A percentile compares a stretch with the other conserved stretches of the same genome.
These are phyloP conservation scores for Cladosporium sp. DNA, from an alignment of 2,329 filamentous ascomycete species.

Conservation along the genomic window DNA sequence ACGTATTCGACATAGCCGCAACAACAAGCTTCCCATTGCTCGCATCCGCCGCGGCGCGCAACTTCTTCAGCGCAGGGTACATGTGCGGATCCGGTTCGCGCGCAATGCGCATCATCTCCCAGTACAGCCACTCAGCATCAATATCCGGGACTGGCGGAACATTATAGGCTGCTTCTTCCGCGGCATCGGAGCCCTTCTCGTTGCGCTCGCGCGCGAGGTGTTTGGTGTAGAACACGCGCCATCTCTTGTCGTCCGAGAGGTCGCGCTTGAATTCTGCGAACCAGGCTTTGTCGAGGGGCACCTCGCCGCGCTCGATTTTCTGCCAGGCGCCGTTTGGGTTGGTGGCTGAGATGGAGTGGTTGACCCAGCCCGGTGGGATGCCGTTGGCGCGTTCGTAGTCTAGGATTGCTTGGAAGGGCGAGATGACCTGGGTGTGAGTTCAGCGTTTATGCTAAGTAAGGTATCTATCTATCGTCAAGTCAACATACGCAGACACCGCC, in stretches of 20 bases:
- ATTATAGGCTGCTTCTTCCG: slow-evolving; percentile 31
- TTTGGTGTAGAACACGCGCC: slow-evolving; percentile 60
- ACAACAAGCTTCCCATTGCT: slow-evolving; percentile 60
- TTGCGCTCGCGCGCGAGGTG: slow-evolving; percentile 28
- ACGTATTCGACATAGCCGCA: slow-evolving; percentile 85
- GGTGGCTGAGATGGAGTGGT: slow-evolving; percentile 79
- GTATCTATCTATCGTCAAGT: background rate
- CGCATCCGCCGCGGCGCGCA: slow-evolving; percentile 49
- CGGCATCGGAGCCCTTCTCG: slow-evolving; percentile 45
- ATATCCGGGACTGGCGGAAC: slow-evolving; percentile 68
- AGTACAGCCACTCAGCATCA: slow-evolving; percentile 78
- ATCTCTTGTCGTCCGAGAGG: slow-evolving; percentile 65
- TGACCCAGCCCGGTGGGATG: slow-evolving; percentile 88
- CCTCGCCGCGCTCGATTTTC: slow-evolving; percentile 78
- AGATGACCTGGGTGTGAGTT: slow-evolving; percentile 65
- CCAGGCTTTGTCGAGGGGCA: slow-evolving; percentile 72
- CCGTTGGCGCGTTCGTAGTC: slow-evolving; percentile 77
- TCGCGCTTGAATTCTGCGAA: slow-evolving; percentile 76
- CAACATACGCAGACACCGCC: slow-evolving; percentile 90
- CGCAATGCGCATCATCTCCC: slow-evolving; percentile 82
- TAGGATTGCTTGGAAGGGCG: slow-evolving; percentile 88
- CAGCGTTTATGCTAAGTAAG: background rate
- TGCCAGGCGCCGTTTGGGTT: slow-evolving; percentile 85
- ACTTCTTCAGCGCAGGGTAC: slow-evolving; percentile 73
- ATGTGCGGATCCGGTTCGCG: slow-evolving; percentile 78